phyloP scores from a whole-genome alignment of 352 stramenopile species.

The Pythium sp. region DNA sequence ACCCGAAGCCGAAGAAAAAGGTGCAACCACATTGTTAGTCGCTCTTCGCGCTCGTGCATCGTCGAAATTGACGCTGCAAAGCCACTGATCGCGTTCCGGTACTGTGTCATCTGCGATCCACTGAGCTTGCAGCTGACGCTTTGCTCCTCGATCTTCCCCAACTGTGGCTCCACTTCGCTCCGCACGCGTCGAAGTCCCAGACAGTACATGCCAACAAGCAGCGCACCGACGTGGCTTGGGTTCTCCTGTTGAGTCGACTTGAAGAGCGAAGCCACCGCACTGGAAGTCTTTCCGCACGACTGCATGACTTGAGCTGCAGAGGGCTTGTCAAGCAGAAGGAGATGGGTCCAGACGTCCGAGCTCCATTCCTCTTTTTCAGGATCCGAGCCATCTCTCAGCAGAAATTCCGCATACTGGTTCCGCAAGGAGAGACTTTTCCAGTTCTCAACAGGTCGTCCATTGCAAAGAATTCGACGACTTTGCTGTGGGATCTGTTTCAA shows the following conservation, averaged over 20 bases:
- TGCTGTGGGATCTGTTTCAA: constrained; percentile 46
- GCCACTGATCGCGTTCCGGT: constrained; percentile 51
- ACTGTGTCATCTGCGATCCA: constrained; percentile 58
- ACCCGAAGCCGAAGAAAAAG: constrained; percentile 60
- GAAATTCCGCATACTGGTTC: constrained; percentile 49
- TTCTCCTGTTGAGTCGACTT: constrained; percentile 34
- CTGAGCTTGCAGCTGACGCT: constrained; percentile 61
- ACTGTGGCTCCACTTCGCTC: constrained; percentile 69
- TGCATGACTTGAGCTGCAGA: constrained; percentile 43
- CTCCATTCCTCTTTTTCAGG: constrained; percentile 9
- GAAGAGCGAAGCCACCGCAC: constrained; percentile 35
- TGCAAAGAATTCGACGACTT: constrained; percentile 60
- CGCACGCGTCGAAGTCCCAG: constrained; percentile 64
- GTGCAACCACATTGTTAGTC: constrained; percentile 58
- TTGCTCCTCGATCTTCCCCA: constrained; percentile 82
- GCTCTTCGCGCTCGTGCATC: constrained; percentile 41
- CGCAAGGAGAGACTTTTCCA: constrained; percentile 45
- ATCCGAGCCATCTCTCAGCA: constrained; percentile 30
- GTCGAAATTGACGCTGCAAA: constrained; percentile 51
- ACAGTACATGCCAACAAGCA: constrained; percentile 56
- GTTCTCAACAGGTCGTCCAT: constrained; percentile 51
- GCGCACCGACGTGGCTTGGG: constrained; percentile 35
- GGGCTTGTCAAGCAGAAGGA: constrained; percentile 38
- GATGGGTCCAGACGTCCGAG: constrained; percentile 21
- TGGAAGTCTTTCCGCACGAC: constrained; percentile 43